phyloP scores from a whole-genome alignment of 1,139 yeast species.

The Nakaseomyces uthaithaninus region DNA sequence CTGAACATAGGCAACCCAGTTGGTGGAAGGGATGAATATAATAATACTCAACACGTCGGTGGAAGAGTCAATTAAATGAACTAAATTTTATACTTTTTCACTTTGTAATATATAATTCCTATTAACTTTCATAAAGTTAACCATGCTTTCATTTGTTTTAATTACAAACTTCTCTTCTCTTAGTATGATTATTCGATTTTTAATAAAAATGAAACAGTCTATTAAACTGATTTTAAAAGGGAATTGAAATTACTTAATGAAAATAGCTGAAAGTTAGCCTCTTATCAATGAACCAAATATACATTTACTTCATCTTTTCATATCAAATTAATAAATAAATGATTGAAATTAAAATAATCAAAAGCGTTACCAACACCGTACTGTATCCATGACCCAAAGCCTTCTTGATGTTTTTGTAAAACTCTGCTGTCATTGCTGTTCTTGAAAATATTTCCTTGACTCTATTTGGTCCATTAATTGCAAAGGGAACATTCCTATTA shows the following conservation, averaged over 20 bases:
- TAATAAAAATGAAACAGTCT: too few relatives aligned
- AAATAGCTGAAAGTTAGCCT: too few relatives aligned
- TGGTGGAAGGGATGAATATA: constrained; percentile 23
- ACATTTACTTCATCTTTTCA: too few relatives aligned
- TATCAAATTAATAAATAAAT: constrained; percentile 12
- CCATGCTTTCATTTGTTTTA: too few relatives aligned
- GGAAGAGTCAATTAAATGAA: constrained; percentile 21
- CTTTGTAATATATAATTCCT: constrained; percentile 4
- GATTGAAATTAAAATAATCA: constrained; percentile 9
- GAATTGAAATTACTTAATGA: too few relatives aligned
- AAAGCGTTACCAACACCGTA: constrained; percentile 7
- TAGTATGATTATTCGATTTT: too few relatives aligned
- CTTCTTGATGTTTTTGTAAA: constrained; percentile 36
- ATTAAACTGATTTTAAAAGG: too few relatives aligned
- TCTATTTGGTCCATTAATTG: constrained; percentile 44
- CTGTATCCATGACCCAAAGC: constrained; percentile 13
- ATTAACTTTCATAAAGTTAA: too few relatives aligned
- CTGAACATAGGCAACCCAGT: constrained; percentile 12
- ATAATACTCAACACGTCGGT: constrained; percentile 19
- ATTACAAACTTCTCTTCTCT: too few relatives aligned
- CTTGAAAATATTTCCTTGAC: constrained; percentile 52
- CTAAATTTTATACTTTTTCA: neutral
- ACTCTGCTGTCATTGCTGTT: constrained; percentile 50
- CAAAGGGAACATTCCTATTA: constrained; percentile 35
- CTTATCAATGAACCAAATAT: too few relatives aligned